These are phyloP conservation scores for Triangularia verruculosa DNA, from an alignment of 2,329 filamentous ascomycete genomes.

Conservation along the genomic window DNA sequence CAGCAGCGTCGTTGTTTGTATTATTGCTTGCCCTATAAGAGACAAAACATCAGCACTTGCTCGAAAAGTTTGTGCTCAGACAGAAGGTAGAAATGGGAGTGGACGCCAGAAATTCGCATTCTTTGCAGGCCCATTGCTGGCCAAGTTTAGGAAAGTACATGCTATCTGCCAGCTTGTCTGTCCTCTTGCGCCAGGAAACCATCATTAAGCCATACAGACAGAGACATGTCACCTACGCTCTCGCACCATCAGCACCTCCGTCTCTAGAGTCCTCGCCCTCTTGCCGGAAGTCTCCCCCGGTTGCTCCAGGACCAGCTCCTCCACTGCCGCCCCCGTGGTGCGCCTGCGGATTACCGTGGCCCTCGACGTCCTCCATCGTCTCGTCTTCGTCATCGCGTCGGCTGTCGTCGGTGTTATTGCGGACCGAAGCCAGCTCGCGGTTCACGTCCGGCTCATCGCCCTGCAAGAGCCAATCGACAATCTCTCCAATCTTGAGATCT, in stretches of 20 bases:
- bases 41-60: constrained; percentile 19
- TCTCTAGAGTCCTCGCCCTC: constrained; percentile 87
- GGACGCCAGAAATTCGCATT: constrained; percentile 20
- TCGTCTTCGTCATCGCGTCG: constrained; percentile 59
- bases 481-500: constrained; percentile 81
- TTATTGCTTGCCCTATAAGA: constrained; percentile 22
- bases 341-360: constrained; percentile 56
- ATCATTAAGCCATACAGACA: constrained; percentile 25
- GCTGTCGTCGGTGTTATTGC: constrained; percentile 53
- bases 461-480: constrained; percentile 80
- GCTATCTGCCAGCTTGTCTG: constrained; percentile 20
- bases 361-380: constrained; percentile 75
- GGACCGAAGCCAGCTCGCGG: constrained; percentile 65
- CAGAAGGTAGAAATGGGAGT: constrained; percentile 9
- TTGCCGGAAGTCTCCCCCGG: constrained; percentile 85
- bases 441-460: constrained; percentile 84
- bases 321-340: constrained; percentile 64
- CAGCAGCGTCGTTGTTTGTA: constrained; percentile 58
- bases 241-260: constrained; percentile 91
- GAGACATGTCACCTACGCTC: constrained; percentile 84
- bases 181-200: constrained; percentile 22
- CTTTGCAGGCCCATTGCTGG: constrained; percentile 20
- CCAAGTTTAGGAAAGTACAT: constrained; percentile 26
- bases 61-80: neutral
- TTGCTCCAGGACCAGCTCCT: constrained; percentile 81